These are phyloP conservation scores for Capronia coronata DNA, from an alignment of 2,329 filamentous ascomycete genomes.

Conservation along the genomic window DNA sequence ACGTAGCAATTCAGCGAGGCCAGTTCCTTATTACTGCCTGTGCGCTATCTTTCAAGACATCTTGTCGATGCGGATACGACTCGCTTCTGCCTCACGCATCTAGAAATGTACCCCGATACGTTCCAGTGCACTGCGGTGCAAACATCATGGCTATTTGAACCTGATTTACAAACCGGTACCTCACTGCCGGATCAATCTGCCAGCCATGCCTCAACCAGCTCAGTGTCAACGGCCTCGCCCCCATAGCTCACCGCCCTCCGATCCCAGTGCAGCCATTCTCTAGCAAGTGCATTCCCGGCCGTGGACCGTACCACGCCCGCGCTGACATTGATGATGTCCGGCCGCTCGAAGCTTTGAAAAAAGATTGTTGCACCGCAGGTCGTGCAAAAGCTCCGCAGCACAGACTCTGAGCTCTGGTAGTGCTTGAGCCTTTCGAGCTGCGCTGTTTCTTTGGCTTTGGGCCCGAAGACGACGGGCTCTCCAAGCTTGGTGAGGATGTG, in stretches of 20 bases:
- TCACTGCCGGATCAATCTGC: too few species aligned
- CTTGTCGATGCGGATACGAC: background rate
- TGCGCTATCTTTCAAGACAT: background rate
- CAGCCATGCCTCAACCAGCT: slow-evolving; percentile 29
- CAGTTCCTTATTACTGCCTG: too few species aligned
- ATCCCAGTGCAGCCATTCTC: slow-evolving; percentile 59
- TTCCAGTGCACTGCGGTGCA: too few species aligned
- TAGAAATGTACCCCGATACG: too few species aligned
- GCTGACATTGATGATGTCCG: slow-evolving; percentile 57
- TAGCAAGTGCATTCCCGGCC: slow-evolving; percentile 47
- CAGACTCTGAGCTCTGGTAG: slow-evolving; percentile 50
- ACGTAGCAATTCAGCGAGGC: too few species aligned
- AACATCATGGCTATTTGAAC: too few species aligned
- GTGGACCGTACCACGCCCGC: slow-evolving; percentile 50
- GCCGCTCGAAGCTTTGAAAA: slow-evolving; percentile 50
- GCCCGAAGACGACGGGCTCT: slow-evolving; percentile 33
- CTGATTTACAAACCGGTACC: too few species aligned
- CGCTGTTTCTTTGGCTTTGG: slow-evolving; percentile 32
- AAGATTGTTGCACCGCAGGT: slow-evolving; percentile 59
- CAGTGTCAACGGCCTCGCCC: slow-evolving; percentile 44
- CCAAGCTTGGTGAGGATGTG: slow-evolving; percentile 48
- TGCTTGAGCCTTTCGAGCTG: slow-evolving; percentile 35
- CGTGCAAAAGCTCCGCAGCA: slow-evolving; percentile 56
- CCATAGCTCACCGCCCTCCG: slow-evolving; percentile 51
- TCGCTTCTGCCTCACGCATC: too few species aligned